Percentiles rank a stretch among this genome's conserved stretches.
These are phyloP conservation scores for Mycena venus DNA, from an alignment of 768 basidiomycete species.

Conservation along the genomic window DNA sequence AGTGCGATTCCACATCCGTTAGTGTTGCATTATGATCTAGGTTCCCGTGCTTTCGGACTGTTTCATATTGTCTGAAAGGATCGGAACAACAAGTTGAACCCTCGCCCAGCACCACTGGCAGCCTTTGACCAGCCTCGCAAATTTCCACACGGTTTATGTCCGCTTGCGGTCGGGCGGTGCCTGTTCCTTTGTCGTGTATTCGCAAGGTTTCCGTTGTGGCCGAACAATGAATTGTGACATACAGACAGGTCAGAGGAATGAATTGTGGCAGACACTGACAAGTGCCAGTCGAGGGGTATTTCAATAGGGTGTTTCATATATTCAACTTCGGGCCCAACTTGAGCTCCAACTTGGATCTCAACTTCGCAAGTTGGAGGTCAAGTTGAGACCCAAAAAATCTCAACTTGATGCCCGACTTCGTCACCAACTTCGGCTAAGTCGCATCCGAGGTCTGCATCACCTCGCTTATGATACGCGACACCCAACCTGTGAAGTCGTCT, in stretches of 20 bases:
- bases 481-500: no score
- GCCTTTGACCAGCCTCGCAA: conserved; percentile 15
- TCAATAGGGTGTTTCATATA: no score
- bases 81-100: conserved; percentile 13
- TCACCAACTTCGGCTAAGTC: no score
- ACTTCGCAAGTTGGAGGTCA: no score
- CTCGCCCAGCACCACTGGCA: conserved; percentile 11
- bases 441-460: no score
- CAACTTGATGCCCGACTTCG: no score
- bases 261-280: conserved; percentile 6
- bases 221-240: conserved; percentile 15
- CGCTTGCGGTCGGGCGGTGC: conserved; percentile 11
- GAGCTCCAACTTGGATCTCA: no score
- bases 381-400: no score
- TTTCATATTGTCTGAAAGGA: conserved; percentile 17
- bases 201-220: conserved; percentile 18
- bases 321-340: no score
- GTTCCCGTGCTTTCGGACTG: conserved; percentile 14
- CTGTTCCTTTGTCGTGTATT: conserved; percentile 19
- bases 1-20: conserved; percentile 14
- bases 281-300: conserved; percentile 16
- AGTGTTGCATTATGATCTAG: conserved; percentile 18
- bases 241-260: conserved; percentile 1
- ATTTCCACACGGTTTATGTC: conserved; percentile 18
- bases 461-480: no score